phyloP scores from a whole-genome alignment of 2,329 filamentous ascomycete genomes.

The Arthrobotrys conoides region DNA sequence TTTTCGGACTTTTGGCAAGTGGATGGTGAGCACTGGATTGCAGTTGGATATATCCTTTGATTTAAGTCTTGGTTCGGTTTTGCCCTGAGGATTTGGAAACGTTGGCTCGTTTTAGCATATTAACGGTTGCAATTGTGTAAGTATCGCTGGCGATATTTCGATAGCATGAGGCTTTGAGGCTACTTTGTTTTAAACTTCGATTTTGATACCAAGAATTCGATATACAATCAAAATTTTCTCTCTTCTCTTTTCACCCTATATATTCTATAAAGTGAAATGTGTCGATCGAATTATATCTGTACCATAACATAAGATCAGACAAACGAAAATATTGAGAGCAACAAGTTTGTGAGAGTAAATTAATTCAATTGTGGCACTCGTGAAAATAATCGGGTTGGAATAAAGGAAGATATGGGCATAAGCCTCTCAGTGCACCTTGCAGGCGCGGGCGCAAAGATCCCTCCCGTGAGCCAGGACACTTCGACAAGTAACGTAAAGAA shows the following conservation, averaged over 20 bases:
- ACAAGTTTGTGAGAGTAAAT: no score
- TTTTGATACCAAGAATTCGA: slow-evolving; percentile 28
- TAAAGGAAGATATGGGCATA: neutral
- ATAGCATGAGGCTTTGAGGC: neutral
- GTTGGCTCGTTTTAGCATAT: neutral
- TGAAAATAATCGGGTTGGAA: no score
- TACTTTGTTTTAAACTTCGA: neutral
- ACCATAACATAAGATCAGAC: no score
- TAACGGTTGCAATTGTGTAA: no score
- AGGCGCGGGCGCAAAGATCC: slow-evolving; percentile 12
- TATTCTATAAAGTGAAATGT: no score
- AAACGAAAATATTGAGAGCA: no score
- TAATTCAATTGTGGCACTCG: no score
- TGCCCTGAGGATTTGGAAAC: neutral
- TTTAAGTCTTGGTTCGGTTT: neutral
- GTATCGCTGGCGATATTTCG: slow-evolving; percentile 32
- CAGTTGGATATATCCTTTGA: neutral
- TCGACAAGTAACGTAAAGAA: neutral
- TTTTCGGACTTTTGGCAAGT: slow-evolving; percentile 17
- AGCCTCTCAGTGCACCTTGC: slow-evolving; percentile 40
- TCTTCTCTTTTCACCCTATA: neutral
- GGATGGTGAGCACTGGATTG: slow-evolving; percentile 22
- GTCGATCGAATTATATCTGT: no score
- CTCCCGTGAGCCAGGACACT: neutral
- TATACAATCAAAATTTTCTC: neutral